Evolutionary conservation across 768 basidiomycete genomes (phyloP), one percentile per base, ranked within the genome.

Genomic region (Postia placenta): DNA sequence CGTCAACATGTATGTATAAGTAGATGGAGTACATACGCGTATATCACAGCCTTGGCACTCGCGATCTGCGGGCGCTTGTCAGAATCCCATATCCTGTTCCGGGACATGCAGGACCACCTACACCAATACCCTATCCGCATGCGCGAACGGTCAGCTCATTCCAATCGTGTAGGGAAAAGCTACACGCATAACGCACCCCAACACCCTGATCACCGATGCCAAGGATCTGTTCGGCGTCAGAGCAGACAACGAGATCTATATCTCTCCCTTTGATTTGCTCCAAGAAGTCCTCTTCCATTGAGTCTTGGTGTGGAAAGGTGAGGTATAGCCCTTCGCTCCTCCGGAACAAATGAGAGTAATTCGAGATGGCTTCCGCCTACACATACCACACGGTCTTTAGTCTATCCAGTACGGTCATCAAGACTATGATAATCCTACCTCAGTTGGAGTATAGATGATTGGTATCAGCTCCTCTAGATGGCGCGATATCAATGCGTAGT

Each of bases 211-310:
- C 80, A 45, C 81, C 81, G 48, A 83, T 82, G 17, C 91, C 91
- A 11, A 94, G 69, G 51, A 93, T 92, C 2, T 87, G 85, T 56
- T 92, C 90, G 2, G 84, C 80, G 62, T 94, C 92, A 0, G 88
- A 87, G 42, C 84, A 85, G 23, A 93, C 88, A 47, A 94, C 72
- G 24, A 93, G 70, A 52, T 92, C 85, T 47, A 93, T 79, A 17
- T 81, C 68, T n/a, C 74, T 67, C 9, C 75, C 79, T 26, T 67
- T 69, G 1, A 76, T 81, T 58, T 81, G 79, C 56, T 85, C 83
- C 20, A 90, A 63, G 59, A 87, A 87, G 53, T 83, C 81, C 53
- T 81, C 74, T 58, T 89, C 86, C 84, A 92, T 88, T 5, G 71
- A 64, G 40, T 86, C 78, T 50, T 71, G 67, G 50, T 82, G 63